These are phyloP conservation scores for Salix dunnii DNA, from an alignment of 345 rosid species.

Conservation along the genomic window DNA sequence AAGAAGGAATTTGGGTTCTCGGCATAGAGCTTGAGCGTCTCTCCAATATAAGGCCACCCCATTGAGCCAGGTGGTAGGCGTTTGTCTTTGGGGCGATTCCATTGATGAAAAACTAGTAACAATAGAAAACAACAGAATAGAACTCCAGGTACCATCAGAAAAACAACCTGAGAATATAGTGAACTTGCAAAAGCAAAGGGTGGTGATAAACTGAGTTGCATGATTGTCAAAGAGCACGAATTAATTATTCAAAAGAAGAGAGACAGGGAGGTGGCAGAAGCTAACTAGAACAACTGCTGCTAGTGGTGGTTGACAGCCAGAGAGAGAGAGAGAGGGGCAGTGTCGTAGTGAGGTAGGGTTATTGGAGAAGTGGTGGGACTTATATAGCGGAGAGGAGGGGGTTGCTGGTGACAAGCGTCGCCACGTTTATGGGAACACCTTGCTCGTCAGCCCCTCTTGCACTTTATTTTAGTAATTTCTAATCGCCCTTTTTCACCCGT, in stretches of 20 bases:
- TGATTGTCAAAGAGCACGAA: conserved; percentile 7
- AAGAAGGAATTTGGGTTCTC: conserved; percentile 83
- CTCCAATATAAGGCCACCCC: conserved; percentile 97
- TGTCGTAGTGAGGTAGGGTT: not conserved
- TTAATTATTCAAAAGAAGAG: not conserved
- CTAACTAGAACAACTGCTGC: not conserved
- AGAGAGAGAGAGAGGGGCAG: not conserved
- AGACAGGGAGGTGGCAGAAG: conserved; percentile 19
- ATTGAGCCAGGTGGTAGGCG: conserved; percentile 85
- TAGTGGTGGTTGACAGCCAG: not conserved
- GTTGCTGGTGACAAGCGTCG: conserved; percentile 31
- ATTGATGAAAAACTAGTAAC: conserved; percentile 27
- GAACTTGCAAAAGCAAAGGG: not conserved
- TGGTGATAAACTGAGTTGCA: conserved; percentile 28
- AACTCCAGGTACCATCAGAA: not conserved
- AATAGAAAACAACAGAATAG: conserved; percentile 15
- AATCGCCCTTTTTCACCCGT: not conserved
- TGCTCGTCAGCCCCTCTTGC: not conserved
- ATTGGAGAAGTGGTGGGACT: conserved; percentile 1
- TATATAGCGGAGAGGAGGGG: conserved; percentile 14
- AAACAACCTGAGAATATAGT: conserved; percentile 11
- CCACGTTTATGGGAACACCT: conserved; percentile 28
- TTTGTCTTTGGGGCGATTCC: conserved; percentile 35
- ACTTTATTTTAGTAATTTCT: not conserved
- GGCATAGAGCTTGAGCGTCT: conserved; percentile 78